Conservation (phyloP, 2,329 filamentous ascomycete species). For the Aschersonia sp. region DNA sequence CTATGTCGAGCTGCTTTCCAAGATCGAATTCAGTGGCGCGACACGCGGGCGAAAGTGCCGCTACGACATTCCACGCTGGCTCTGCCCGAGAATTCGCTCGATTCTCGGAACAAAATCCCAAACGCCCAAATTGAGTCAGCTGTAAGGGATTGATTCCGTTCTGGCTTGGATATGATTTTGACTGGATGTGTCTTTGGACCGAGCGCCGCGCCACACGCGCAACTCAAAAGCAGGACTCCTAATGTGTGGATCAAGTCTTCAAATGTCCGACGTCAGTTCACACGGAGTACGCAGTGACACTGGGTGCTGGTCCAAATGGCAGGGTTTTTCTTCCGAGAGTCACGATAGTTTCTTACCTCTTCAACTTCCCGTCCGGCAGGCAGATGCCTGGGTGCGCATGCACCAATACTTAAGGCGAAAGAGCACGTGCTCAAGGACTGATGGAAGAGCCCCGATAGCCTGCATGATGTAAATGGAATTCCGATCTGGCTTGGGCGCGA, state of each 20-base stretch:
- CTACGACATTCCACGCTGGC: not conserved
- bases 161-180: not conserved
- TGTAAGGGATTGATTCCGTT: not conserved
- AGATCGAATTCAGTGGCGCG: not conserved
- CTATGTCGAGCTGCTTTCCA: not conserved
- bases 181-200: not conserved
- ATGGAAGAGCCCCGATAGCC: too few relatives aligned
- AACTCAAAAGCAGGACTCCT: not conserved
- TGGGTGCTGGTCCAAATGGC: too few relatives aligned
- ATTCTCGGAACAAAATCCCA: not conserved
- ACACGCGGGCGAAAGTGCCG: not conserved
- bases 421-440: too few relatives aligned
- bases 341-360: too few relatives aligned
- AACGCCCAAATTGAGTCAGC: not conserved
- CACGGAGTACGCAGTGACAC: too few relatives aligned
- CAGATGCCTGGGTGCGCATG: too few relatives aligned
- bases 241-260: not conserved
- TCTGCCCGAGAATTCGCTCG: not conserved
- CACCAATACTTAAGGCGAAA: too few relatives aligned
- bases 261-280: too few relatives aligned
- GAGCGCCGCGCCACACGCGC: not conserved
- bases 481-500: too few relatives aligned
- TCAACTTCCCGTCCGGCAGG: too few relatives aligned
- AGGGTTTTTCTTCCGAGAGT: too few relatives aligned
- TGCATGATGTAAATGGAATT: too few relatives aligned